These are phyloP conservation scores for Alternaria sp. DNA, from an alignment of 2,329 filamentous ascomycete species.

Conservation along the genomic window DNA sequence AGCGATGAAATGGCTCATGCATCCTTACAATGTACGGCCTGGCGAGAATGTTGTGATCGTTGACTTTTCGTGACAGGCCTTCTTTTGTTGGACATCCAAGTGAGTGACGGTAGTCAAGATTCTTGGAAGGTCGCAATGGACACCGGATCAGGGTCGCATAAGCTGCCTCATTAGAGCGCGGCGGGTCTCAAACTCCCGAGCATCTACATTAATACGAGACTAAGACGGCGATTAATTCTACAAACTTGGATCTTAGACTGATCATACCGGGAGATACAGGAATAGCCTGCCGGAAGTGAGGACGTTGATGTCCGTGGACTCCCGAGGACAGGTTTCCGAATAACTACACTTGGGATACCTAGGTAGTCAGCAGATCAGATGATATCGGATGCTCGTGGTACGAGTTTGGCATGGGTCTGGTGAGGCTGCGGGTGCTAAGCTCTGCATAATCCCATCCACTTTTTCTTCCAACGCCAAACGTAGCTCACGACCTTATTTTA, in stretches of 20 bases:
- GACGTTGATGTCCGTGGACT: background rate
- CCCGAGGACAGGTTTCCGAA: background rate
- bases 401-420: background rate
- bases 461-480: background rate
- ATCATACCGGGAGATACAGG: background rate
- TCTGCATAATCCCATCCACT: background rate
- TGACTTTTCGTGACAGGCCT: background rate
- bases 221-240: background rate
- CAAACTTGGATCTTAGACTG: background rate
- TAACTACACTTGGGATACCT: background rate
- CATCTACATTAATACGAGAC: background rate
- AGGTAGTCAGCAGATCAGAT: background rate
- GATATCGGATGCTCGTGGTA: background rate
- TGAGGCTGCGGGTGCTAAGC: background rate
- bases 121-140: background rate
- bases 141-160: background rate
- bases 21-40: constrained; percentile 14
- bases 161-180: background rate
- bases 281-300: background rate
- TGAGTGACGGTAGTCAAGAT: background rate
- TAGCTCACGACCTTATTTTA: background rate
- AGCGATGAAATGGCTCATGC: constrained; percentile 2
- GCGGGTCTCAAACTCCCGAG: background rate
- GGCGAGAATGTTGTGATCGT: constrained; percentile 19
- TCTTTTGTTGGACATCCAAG: background rate